These are phyloP conservation scores for Thyridium curvatum DNA, from an alignment of 2,329 filamentous ascomycete species.

Conservation along the genomic window DNA sequence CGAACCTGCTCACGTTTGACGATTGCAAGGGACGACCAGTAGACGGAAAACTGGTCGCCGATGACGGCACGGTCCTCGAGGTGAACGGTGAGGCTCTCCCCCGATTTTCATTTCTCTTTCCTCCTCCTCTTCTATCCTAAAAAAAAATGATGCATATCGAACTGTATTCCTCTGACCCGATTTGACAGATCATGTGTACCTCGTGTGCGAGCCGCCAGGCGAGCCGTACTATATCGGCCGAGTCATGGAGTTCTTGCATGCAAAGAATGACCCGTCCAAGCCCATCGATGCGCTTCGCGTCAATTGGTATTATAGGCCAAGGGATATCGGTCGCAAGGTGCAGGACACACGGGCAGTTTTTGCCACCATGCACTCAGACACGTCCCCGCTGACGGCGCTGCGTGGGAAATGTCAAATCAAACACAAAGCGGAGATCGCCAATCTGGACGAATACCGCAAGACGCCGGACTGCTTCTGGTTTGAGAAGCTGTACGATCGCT, in stretches of 20 bases:
- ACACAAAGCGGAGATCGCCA: conserved; percentile 79
- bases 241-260: conserved; percentile 95
- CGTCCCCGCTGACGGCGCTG: conserved; percentile 84
- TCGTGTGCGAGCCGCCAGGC: conserved; percentile 93
- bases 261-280: conserved; percentile 64
- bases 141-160: not conserved
- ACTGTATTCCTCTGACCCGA: not conserved
- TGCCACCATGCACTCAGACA: conserved; percentile 97
- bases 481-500: conserved; percentile 94
- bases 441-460: conserved; percentile 79
- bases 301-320: conserved; percentile 97
- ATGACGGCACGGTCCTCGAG: conserved; percentile 79
- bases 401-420: conserved; percentile 89
- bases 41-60: conserved; percentile 74
- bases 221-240: conserved; percentile 97
- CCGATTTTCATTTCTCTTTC: conserved; percentile 1
- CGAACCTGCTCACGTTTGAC: conserved; percentile 87
- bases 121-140: conserved; percentile 2
- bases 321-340: conserved; percentile 88
- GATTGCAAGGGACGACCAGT: conserved; percentile 62
- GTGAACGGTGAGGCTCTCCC: conserved; percentile 67
- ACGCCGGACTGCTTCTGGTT: conserved; percentile 89
- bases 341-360: conserved; percentile 88
- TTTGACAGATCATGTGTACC: conserved; percentile 72
- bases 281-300: conserved; percentile 83